These are phyloP conservation scores for Colletotrichum acutatum DNA, from an alignment of 2,329 filamentous ascomycete genomes.

Conservation along the genomic window DNA sequence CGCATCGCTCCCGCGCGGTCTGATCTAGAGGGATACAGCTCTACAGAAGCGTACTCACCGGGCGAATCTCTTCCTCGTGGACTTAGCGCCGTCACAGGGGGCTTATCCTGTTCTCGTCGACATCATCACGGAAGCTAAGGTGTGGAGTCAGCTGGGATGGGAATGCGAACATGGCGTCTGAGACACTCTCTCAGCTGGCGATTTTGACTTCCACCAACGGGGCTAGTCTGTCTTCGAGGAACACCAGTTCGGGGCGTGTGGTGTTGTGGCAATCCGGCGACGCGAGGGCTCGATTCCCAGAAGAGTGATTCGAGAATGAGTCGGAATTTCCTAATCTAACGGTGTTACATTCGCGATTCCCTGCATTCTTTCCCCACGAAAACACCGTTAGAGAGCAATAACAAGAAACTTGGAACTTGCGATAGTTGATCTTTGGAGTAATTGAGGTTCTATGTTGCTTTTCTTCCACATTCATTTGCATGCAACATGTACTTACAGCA, in stretches of 20 bases:
- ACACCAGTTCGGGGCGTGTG: background rate
- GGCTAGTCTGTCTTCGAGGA: background rate
- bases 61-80: background rate
- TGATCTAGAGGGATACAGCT: background rate
- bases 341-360: background rate
- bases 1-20: background rate
- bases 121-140: background rate
- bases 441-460: background rate
- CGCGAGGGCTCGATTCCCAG: background rate
- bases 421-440: background rate
- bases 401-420: background rate
- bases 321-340: background rate
- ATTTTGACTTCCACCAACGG: background rate
- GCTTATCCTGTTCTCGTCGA: background rate
- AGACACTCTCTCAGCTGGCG: background rate
- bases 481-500: background rate
- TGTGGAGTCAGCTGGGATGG: background rate
- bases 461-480: no score
- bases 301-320: background rate
- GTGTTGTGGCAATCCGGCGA: background rate
- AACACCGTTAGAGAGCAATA: background rate
- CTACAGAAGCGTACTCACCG: background rate
- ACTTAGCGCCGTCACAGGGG: constrained; percentile 3
- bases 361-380: background rate
- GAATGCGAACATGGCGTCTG: background rate